Percentiles rank a stretch among this genome's conserved stretches.
These are phyloP conservation scores for Calendula officinalis DNA, from an alignment of 129 eudicot species.

Conservation along the genomic window DNA sequence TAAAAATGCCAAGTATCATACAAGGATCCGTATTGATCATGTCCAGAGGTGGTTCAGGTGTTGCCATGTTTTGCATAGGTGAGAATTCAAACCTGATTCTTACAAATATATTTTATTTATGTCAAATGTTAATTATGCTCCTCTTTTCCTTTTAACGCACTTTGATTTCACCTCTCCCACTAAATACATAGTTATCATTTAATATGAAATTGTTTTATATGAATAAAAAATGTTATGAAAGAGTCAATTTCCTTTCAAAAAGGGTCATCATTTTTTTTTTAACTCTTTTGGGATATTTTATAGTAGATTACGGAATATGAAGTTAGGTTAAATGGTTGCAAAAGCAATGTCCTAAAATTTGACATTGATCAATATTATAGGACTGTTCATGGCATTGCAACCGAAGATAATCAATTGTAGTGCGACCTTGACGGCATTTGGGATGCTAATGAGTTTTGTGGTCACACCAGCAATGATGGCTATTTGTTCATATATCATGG, in stretches of 20 bases:
- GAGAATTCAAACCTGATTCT: neutral
- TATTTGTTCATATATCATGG: constrained; percentile 39
- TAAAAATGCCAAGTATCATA: constrained; percentile 64
- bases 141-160: no score
- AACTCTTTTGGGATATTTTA: no score
- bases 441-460: constrained; percentile 55
- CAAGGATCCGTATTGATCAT: constrained; percentile 70
- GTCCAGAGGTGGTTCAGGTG: constrained; percentile 89
- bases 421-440: constrained; percentile 35
- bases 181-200: no score
- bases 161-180: no score
- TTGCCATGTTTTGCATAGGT: constrained; percentile 93
- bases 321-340: neutral
- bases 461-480: constrained; percentile 51
- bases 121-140: no score
- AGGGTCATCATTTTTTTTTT: no score
- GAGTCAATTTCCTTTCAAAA: no score
- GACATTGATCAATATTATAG: constrained; percentile 32
- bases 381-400: constrained; percentile 71
- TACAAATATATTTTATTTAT: neutral
- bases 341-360: neutral
- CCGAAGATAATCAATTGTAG: constrained; percentile 66
- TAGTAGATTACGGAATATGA: no score
- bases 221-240: no score
- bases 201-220: no score